These are phyloP conservation scores for Aspergillus ochraceus DNA, from an alignment of 2,329 filamentous ascomycete genomes.

Conservation along the genomic window DNA sequence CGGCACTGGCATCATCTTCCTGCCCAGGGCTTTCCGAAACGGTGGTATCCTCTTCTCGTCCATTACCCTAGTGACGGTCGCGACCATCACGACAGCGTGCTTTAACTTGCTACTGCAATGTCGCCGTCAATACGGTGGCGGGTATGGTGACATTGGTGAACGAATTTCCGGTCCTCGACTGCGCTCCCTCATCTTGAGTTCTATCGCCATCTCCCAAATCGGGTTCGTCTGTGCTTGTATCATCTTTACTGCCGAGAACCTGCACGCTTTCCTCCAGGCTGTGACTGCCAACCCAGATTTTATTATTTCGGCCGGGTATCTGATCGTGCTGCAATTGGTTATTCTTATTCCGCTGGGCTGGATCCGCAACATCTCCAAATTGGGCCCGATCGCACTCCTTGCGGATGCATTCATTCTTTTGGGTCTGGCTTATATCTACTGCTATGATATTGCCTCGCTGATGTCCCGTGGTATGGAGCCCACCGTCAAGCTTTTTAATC, in stretches of 20 bases:
- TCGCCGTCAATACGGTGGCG: constrained; percentile 62
- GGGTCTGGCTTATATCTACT: constrained; percentile 87
- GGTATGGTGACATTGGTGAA: constrained; percentile 73
- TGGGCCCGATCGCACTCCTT: constrained; percentile 85
- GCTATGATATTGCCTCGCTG: constrained; percentile 85
- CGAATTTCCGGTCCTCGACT: constrained; percentile 64
- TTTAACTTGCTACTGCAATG: constrained; percentile 72
- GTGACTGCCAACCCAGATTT: constrained; percentile 51
- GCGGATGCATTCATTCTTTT: constrained; percentile 92
- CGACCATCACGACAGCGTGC: constrained; percentile 66
- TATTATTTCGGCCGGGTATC: constrained; percentile 55
- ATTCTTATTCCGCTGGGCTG: constrained; percentile 90
- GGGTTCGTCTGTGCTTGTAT: constrained; percentile 77
- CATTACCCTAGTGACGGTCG: constrained; percentile 65
- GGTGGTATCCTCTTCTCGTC: constrained; percentile 75
- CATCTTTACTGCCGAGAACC: constrained; percentile 75
- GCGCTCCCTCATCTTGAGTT: constrained; percentile 65
- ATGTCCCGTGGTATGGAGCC: constrained; percentile 66
- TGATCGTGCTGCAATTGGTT: constrained; percentile 81
- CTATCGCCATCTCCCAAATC: constrained; percentile 72
- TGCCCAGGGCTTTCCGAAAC: constrained; percentile 77
- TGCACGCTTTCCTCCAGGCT: constrained; percentile 66
- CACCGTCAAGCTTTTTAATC: constrained; percentile 86
- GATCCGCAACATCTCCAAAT: constrained; percentile 91
- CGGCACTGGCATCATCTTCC: constrained; percentile 78